Conservation (phyloP, 1,284 basidiomycete species). For the Sporisorium iseilematis-ciliati region DNA sequence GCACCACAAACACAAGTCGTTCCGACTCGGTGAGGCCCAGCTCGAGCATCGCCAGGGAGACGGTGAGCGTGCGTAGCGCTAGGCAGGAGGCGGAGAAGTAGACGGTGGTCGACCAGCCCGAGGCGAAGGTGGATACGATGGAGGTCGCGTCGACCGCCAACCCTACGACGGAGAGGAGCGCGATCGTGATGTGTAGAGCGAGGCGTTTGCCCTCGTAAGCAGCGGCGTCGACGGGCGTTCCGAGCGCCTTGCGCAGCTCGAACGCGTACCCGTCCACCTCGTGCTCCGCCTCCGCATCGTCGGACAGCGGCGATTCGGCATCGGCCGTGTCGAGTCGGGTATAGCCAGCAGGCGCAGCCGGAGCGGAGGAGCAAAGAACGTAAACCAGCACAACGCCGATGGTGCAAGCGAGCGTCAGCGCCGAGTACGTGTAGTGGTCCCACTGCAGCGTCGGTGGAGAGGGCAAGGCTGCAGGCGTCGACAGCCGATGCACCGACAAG, state of each 20-base stretch:
- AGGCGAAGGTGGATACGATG: slow-evolving; percentile 14
- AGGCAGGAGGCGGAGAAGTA: slow-evolving; percentile 17
- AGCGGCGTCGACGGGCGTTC: slow-evolving; percentile 18
- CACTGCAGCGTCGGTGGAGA: slow-evolving; percentile 1
- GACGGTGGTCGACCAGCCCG: slow-evolving; percentile 1
- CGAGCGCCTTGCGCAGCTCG: slow-evolving; percentile 23
- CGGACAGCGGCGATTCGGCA: not conserved
- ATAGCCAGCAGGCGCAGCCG: slow-evolving; percentile 4
- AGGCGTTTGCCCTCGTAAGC: slow-evolving; percentile 14
- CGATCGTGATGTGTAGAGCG: slow-evolving; percentile 19
- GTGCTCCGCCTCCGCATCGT: not conserved
- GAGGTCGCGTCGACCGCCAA: slow-evolving; percentile 27
- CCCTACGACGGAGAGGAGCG: slow-evolving; percentile 26
- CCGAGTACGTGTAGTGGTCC: slow-evolving; percentile 22
- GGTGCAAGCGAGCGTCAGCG: not conserved
- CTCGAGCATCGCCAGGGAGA: slow-evolving; percentile 31
- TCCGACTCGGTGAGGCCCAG: slow-evolving; percentile 14
- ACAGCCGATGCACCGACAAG: not conserved
- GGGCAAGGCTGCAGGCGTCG: not conserved
- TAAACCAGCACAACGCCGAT: slow-evolving; percentile 16
- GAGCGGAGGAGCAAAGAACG: slow-evolving; percentile 1
- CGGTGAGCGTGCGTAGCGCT: slow-evolving; percentile 19
- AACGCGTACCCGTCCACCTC: slow-evolving; percentile 26
- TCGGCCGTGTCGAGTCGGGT: not conserved
- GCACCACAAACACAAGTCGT: slow-evolving; percentile 12